Conservation (phyloP, 176 grass and related monocot species). For the Dactylis glomerata region DNA sequence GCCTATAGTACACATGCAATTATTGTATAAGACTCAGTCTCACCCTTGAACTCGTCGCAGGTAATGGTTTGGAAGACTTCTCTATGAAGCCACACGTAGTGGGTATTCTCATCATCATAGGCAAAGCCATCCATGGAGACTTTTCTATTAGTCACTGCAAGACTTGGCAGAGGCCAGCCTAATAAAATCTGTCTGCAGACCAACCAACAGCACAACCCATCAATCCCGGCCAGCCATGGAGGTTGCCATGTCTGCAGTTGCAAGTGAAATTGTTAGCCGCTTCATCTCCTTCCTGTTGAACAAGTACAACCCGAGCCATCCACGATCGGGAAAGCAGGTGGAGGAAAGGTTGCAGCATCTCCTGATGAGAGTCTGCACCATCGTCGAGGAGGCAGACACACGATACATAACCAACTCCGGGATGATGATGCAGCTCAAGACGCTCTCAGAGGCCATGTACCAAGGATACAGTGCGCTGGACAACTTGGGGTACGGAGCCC, state of each 20-base stretch:
- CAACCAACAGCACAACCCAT: background rate
- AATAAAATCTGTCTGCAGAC: background rate
- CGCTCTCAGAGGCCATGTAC: background rate
- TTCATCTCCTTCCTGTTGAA: background rate
- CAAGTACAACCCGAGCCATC: background rate
- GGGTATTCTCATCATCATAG: too few relatives aligned
- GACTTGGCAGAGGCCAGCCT: background rate
- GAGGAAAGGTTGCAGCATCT: background rate
- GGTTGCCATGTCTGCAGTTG: background rate
- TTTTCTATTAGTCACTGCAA: background rate
- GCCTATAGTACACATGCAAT: background rate
- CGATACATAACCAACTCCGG: background rate
- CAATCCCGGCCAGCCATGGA: background rate
- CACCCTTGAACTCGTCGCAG: too few relatives aligned
- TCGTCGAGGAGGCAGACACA: background rate
- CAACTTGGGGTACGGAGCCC: background rate
- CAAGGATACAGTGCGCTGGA: background rate
- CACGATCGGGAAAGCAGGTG: background rate
- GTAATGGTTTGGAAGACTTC: too few relatives aligned
- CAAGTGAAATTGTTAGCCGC: background rate
- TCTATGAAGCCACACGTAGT: too few relatives aligned
- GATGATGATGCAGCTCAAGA: background rate
- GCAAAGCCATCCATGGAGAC: background rate
- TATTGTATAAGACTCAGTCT: background rate
- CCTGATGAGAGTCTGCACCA: background rate